phyloP scores from a whole-genome alignment of 108 stramenopile species.

The Conticribra guillardii region DNA sequence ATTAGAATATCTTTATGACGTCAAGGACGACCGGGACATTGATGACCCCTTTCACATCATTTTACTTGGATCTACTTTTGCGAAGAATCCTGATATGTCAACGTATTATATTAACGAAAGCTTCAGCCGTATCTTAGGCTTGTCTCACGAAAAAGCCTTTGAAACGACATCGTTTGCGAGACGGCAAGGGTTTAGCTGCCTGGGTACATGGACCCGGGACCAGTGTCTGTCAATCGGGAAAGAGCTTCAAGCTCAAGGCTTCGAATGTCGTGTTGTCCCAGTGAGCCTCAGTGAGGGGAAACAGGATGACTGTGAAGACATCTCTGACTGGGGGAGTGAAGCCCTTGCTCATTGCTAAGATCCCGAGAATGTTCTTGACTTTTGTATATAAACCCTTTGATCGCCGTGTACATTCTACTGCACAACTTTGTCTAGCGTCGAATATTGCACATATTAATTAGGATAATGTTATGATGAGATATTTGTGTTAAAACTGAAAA shows the following conservation, averaged over 20 bases:
- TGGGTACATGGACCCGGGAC: not conserved
- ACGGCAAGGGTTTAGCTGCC: not conserved
- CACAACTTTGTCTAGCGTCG: too few relatives aligned
- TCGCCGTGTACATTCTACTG: too few relatives aligned
- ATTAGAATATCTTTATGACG: not conserved
- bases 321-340: not conserved
- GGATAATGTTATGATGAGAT: too few relatives aligned
- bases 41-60: not conserved
- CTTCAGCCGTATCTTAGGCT: not conserved
- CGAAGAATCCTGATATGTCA: not conserved
- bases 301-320: not conserved
- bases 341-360: not conserved
- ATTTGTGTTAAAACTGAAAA: too few relatives aligned
- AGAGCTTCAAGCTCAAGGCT: not conserved
- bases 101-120: not conserved
- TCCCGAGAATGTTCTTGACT: not conserved
- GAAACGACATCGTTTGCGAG: not conserved
- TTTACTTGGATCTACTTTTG: not conserved
- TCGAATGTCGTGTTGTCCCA: not conserved
- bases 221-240: not conserved
- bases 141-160: not conserved
- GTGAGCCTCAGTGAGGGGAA: not conserved
- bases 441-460: too few relatives aligned
- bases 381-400: not conserved
- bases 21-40: not conserved